Evolutionary conservation across 192 early-diverging fungal genomes (phyloP).

Genomic region (Backusella australiensis): DNA sequence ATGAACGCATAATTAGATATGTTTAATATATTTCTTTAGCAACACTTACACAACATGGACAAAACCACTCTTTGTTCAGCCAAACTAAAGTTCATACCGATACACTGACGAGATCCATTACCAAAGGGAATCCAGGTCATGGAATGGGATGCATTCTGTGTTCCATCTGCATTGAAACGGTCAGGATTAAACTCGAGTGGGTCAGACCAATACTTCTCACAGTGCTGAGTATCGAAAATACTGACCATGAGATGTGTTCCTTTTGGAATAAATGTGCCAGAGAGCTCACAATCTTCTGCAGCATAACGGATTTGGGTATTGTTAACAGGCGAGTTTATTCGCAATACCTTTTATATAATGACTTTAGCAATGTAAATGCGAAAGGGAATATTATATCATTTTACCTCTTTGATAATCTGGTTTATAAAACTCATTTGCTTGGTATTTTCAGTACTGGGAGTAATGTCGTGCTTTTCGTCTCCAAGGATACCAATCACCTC

Average conservation of each 20-base stretch:
- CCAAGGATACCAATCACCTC: slow-evolving; percentile 53
- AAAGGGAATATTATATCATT: not conserved
- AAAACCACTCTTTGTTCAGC: slow-evolving; percentile 55
- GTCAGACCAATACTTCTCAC: slow-evolving; percentile 30
- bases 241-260: slow-evolving; percentile 3
- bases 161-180: slow-evolving; percentile 37
- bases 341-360: not conserved
- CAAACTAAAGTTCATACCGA: slow-evolving; percentile 63
- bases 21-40: not conserved
- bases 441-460: slow-evolving; percentile 50
- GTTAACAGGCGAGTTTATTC: slow-evolving; percentile 8
- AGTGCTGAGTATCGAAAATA: slow-evolving; percentile 14
- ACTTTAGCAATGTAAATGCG: too few relatives aligned
- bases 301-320: not conserved
- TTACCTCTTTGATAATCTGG: slow-evolving; percentile 49
- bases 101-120: slow-evolving; percentile 56
- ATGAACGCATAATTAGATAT: not conserved
- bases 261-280: slow-evolving; percentile 20
- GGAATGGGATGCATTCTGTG: not conserved
- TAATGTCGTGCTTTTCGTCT: slow-evolving; percentile 44
- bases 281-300: slow-evolving; percentile 27
- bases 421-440: slow-evolving; percentile 52
- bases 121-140: slow-evolving; percentile 57
- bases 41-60: slow-evolving; percentile 41
- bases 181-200: slow-evolving; percentile 50